Percentiles rank a stretch among this genome's conserved stretches.
Evolutionary conservation across 1,139 yeast species (phyloP).

Genomic region (Candida frijolesensis): DNA sequence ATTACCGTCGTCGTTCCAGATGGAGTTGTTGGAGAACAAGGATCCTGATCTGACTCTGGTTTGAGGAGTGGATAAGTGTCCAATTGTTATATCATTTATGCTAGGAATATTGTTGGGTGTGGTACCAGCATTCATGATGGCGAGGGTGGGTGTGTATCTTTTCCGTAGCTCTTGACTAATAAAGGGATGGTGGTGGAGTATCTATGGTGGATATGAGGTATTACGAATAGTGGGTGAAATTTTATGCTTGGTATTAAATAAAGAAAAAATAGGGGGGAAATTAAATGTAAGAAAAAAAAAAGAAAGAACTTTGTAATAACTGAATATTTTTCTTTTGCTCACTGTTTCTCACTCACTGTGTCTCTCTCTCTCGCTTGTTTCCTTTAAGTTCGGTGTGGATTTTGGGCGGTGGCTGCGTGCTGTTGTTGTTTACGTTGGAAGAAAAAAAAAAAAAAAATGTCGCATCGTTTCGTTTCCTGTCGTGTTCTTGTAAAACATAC

Average conservation of each 20-base stretch:
- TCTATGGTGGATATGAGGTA: too few species aligned
- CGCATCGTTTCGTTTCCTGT: not conserved
- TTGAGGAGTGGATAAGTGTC: constrained; percentile 12
- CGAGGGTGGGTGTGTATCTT: not conserved
- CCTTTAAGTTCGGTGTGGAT: too few species aligned
- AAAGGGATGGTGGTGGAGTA: not conserved
- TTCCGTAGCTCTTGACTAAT: not conserved
- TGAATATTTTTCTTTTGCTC: not conserved
- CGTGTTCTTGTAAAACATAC: not conserved
- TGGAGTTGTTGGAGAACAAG: constrained; percentile 45
- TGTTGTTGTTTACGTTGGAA: not conserved
- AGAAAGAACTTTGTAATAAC: not conserved
- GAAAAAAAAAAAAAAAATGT: constrained; percentile 2
- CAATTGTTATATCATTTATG: constrained; percentile 2
- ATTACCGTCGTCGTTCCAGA: constrained; percentile 47
- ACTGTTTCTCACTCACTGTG: not conserved
- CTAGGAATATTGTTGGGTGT: not conserved
- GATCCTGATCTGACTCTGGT: constrained; percentile 46
- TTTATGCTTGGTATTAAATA: not conserved
- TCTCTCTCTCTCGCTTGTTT: too few species aligned
- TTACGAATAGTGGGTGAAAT: too few species aligned
- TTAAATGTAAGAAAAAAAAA: not conserved
- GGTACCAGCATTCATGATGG: constrained; percentile 2
- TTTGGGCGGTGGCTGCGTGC: not conserved
- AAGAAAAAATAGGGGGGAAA: not conserved